Percentiles rank a stretch among this genome's conserved stretches.
Conservation (phyloP, 305 asterid species). For the Euphrasia arctica region DNA sequence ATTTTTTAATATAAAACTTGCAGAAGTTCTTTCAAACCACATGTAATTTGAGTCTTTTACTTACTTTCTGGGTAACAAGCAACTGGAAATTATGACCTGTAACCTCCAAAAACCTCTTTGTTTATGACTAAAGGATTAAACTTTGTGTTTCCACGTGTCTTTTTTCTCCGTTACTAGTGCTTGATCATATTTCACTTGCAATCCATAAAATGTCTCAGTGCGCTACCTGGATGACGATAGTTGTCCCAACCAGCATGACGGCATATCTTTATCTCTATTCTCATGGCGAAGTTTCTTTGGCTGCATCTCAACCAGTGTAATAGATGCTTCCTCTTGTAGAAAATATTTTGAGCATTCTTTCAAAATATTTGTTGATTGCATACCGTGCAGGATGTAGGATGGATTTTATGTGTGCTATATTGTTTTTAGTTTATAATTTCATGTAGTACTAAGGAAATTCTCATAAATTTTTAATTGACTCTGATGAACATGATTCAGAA, state of each 20-base stretch:
- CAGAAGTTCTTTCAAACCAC: constrained; percentile 8
- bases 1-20: constrained; percentile 5
- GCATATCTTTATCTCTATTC: constrained; percentile 96
- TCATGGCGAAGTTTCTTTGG: constrained; percentile 94
- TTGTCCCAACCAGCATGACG: constrained; percentile 98
- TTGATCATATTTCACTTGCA: constrained; percentile 23
- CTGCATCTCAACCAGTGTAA: constrained; percentile 99
- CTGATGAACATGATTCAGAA: constrained; percentile 10
- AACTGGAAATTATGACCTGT: constrained; percentile 4
- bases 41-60: constrained; percentile 7
- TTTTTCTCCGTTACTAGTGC: constrained; percentile 22
- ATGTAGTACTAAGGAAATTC: not conserved
- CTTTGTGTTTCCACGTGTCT: constrained; percentile 11
- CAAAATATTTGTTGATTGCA: constrained; percentile 15
- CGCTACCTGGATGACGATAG: constrained; percentile 96
- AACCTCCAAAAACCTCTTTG: constrained; percentile 3
- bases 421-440: constrained; percentile 5
- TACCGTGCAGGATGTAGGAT: not conserved
- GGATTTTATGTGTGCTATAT: not conserved
- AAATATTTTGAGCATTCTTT: constrained; percentile 19
- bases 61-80: constrained; percentile 6
- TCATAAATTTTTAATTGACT: constrained; percentile 4
- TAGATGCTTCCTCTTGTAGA: constrained; percentile 81
- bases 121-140: too few relatives aligned
- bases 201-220: constrained; percentile 55